Percentiles rank a stretch among this genome's conserved stretches.
Evolutionary conservation across 805 yeast species (phyloP).

Genomic region (Metschnikowia shivogae): DNA sequence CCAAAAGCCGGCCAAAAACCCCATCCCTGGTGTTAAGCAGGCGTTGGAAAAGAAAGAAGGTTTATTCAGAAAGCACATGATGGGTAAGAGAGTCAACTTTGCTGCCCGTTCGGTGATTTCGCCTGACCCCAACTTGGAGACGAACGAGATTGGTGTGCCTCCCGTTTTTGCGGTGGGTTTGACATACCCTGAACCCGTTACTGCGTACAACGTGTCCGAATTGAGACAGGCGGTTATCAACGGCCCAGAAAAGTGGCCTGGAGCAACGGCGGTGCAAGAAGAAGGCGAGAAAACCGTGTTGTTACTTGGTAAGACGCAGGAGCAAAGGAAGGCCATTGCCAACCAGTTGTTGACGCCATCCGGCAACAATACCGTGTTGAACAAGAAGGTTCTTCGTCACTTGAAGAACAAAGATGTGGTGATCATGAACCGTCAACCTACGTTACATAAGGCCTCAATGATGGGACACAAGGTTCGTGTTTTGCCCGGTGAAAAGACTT

Average conservation of each 20-base stretch:
- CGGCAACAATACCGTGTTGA: conserved; percentile 56
- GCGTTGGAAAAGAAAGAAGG: conserved; percentile 98
- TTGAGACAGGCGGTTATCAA: conserved; percentile 92
- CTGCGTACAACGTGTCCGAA: conserved; percentile 84
- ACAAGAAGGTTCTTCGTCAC: conserved; percentile 93
- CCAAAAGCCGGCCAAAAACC: conserved; percentile 63
- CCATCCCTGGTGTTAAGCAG: conserved; percentile 95
- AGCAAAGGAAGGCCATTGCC: conserved; percentile 93
- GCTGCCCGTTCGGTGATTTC: conserved; percentile 99
- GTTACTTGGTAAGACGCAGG: conserved; percentile 81
- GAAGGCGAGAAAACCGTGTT: conserved; percentile 88
- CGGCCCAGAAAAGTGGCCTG: conserved; percentile 99
- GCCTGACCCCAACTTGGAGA: conserved; percentile 97
- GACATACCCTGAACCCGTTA: conserved; percentile 98
- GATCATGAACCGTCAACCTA: conserved; percentile 98
- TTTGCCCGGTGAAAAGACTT: conserved; percentile 93
- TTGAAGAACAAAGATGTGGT: conserved; percentile 94
- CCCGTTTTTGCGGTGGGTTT: conserved; percentile 95
- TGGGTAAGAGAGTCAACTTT: conserved; percentile 99
- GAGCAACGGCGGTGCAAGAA: conserved; percentile 92
- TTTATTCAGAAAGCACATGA: conserved; percentile 96
- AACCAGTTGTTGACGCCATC: conserved; percentile 91
- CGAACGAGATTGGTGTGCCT: conserved; percentile 97
- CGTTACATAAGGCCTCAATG: conserved; percentile 98
- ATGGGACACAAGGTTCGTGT: conserved; percentile 99